Evolutionary conservation across 306 rosid species (phyloP), one percentile per base, ranked within the genome.

Genomic region (Ormosia emarginata): DNA sequence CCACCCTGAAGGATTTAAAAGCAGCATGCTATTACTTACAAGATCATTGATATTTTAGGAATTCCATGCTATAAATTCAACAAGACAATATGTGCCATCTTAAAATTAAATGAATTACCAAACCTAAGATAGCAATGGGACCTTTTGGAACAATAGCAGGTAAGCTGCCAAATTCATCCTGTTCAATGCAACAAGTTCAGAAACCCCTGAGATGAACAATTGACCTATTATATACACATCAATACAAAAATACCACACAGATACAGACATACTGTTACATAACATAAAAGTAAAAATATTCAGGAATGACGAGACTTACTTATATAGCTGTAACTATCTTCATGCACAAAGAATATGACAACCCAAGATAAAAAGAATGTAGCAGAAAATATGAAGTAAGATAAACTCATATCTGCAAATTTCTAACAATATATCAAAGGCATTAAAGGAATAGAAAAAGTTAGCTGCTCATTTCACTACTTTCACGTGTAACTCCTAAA

Each of bases 141-240:
- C 99, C 98, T 67, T 90, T 32, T 7, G 98, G 96, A 84, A 93
- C 92, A 86, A 95, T 86, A 81, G 98, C 91, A 30, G 96, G 97
- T 92, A 95, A 86, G 90, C 96, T 90, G 77, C 96, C 92, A 84
- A 92, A 93, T 78, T 93, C 98, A 75, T 93, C 99, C 97, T 95
- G 91, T 71, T 81, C 40, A 82, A 83, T 55, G 79, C 29, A 88
- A 82, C 63, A 84, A 75, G 46, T 39, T 80, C 71, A 73, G 65
- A 68, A 84, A 81, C 39, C 66, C 71, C 34, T 78, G 61, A 57
- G 73, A 71, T 29, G 69, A 71, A 78, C 49, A n/a, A n/a, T n/a
- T n/a, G n/a, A n/a, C n/a, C n/a, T n/a, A n/a, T n/a, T n/a, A n/a
- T n/a, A n/a, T n/a, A n/a, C n/a, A n/a, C n/a, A n/a, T n/a, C n/a